Percentiles rank a stretch among this genome's conserved stretches.
phyloP scores from a whole-genome alignment of 176 grass and related monocot genomes.

The Carex cristatella region DNA sequence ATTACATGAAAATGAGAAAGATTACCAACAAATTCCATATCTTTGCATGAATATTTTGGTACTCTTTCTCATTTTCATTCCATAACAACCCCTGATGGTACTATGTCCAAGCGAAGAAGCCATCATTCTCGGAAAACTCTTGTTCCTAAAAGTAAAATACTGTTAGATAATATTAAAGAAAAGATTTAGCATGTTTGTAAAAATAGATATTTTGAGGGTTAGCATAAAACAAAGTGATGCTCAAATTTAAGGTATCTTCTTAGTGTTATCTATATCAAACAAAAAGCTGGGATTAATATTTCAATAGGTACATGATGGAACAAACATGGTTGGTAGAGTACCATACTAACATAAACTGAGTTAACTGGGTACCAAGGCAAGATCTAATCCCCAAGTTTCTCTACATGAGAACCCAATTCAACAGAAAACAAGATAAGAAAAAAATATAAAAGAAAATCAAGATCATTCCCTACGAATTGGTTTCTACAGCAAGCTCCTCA shows the following conservation, averaged over 20 bases:
- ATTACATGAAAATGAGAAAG: too few species aligned
- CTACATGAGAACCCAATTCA: background rate
- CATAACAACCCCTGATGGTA: too few species aligned
- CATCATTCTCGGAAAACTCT: constrained; percentile 87
- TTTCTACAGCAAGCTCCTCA: background rate
- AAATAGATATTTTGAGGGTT: background rate
- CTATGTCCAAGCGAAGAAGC: constrained; percentile 84
- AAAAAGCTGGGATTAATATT: background rate
- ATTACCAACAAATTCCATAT: too few species aligned
- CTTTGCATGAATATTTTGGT: too few species aligned
- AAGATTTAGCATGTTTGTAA: background rate
- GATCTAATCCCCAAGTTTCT: background rate
- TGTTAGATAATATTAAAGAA: constrained; percentile 36
- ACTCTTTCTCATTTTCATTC: too few species aligned
- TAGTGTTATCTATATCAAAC: background rate
- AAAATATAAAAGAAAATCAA: background rate
- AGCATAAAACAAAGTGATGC: background rate
- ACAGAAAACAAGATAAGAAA: background rate
- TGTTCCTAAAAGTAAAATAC: constrained; percentile 42
- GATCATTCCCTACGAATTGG: background rate
- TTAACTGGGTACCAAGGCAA: background rate
- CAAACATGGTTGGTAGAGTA: background rate
- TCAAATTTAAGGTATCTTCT: background rate
- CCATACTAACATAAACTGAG: background rate
- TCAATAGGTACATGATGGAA: background rate